phyloP scores from a whole-genome alignment of 768 basidiomycete genomes.

The Suillus brevipes region DNA sequence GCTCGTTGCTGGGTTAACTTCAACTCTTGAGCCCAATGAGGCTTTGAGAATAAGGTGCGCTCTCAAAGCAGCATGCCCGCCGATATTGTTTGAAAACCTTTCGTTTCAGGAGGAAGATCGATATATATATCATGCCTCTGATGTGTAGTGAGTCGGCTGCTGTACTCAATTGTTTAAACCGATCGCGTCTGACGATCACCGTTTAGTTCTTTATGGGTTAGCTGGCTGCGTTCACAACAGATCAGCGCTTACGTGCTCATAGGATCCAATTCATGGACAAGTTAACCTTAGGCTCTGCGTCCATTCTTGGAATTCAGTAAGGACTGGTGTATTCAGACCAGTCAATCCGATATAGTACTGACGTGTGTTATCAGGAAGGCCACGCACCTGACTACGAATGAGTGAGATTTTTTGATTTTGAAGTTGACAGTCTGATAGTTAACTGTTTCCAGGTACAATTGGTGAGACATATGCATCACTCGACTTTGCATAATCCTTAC shows the following conservation, averaged over 20 bases:
- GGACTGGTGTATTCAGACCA: conserved; percentile 11
- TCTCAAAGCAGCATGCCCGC: neutral
- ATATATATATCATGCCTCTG: conserved; percentile 58
- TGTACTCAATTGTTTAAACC: neutral
- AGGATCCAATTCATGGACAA: conserved; percentile 74
- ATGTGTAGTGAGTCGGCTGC: conserved; percentile 56
- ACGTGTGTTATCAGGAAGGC: conserved; percentile 40
- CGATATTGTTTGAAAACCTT: neutral
- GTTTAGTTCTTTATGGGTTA: conserved; percentile 53
- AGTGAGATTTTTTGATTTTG: conserved; percentile 39
- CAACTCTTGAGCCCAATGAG: conserved; percentile 47
- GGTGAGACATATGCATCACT: conserved; percentile 33
- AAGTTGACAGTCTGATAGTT: neutral
- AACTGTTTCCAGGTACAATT: conserved; percentile 50
- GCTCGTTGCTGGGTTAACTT: conserved; percentile 42
- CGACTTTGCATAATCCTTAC: neutral
- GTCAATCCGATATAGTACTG: neutral
- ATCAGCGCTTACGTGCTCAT: neutral
- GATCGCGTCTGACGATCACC: conserved; percentile 17
- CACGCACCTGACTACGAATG: conserved; percentile 57
- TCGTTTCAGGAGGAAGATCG: conserved; percentile 50
- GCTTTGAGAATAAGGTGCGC: conserved; percentile 47
- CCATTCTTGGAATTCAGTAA: conserved; percentile 64
- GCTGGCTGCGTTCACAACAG: conserved; percentile 7
- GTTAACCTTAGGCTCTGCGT: conserved; percentile 59